Conservation (phyloP, 2,329 filamentous ascomycete genomes). For the Colletotrichum sublineola region DNA sequence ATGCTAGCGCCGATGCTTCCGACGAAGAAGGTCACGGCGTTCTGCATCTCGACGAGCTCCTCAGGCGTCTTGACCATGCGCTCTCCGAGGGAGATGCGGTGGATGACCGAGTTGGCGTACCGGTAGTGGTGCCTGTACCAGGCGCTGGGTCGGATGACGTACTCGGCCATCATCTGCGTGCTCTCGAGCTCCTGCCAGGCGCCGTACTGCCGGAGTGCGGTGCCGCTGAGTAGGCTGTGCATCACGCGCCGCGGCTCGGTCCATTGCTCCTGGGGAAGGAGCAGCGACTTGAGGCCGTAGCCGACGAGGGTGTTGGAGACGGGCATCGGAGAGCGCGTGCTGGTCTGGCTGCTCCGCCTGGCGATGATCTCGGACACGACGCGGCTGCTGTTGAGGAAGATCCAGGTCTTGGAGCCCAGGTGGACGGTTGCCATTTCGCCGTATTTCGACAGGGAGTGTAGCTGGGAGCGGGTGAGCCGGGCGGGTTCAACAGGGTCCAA, state of each 20-base stretch:
- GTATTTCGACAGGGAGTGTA: slow-evolving; percentile 34
- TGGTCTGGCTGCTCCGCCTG: slow-evolving; percentile 52
- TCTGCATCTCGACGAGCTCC: slow-evolving; percentile 54
- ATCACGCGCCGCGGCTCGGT: slow-evolving; percentile 54
- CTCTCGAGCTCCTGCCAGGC: slow-evolving; percentile 54
- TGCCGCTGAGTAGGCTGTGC: slow-evolving; percentile 54
- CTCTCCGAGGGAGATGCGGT: slow-evolving; percentile 53
- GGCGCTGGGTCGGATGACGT: slow-evolving; percentile 45
- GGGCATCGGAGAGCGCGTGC: slow-evolving; percentile 44
- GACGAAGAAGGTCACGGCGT: slow-evolving; percentile 53
- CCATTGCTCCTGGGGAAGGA: slow-evolving; percentile 52
- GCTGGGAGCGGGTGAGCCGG: neutral
- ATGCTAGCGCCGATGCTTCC: slow-evolving; percentile 51
- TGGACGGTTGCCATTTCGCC: slow-evolving; percentile 49
- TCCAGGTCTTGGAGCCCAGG: slow-evolving; percentile 54
- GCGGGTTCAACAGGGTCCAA: too few species aligned
- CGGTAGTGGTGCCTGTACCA: slow-evolving; percentile 58
- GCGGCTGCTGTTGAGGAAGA: slow-evolving; percentile 57
- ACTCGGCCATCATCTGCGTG: slow-evolving; percentile 51
- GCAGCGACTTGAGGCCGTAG: slow-evolving; percentile 49
- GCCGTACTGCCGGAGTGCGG: slow-evolving; percentile 50
- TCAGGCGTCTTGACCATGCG: slow-evolving; percentile 48
- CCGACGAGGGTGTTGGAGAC: slow-evolving; percentile 55
- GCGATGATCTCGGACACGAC: slow-evolving; percentile 55
- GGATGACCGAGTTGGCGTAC: slow-evolving; percentile 55